phyloP scores from a whole-genome alignment of 192 early-diverging fungal genomes.

The Chytriomyces sp. region DNA sequence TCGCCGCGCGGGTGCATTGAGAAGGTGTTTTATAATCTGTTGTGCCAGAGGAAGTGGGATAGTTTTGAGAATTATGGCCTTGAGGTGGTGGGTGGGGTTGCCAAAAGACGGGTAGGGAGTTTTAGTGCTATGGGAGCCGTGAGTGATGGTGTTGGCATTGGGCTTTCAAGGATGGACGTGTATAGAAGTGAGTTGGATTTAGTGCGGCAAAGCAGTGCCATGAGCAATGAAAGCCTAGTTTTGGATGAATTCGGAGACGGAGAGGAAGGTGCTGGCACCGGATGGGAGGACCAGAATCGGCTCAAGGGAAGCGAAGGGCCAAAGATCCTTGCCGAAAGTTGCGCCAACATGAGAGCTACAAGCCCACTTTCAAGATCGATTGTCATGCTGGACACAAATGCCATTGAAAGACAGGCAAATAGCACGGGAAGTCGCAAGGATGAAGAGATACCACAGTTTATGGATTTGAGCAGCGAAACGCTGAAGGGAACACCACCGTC shows the following conservation, averaged over 20 bases:
- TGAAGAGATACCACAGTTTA: not conserved
- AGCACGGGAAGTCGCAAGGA: not conserved
- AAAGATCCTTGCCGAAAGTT: too few relatives aligned
- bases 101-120: slow-evolving; percentile 17
- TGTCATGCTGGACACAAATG: too few relatives aligned
- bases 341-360: not conserved
- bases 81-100: not conserved
- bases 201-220: not conserved
- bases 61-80: slow-evolving; percentile 55
- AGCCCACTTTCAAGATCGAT: not conserved
- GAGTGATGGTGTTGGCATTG: too few relatives aligned
- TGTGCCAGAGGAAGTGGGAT: slow-evolving; percentile 51
- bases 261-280: not conserved
- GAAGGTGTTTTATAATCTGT: slow-evolving; percentile 59
- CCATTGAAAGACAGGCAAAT: not conserved
- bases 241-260: not conserved
- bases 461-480: not conserved
- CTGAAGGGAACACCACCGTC: not conserved
- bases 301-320: too few relatives aligned
- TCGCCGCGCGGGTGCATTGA: slow-evolving; percentile 35
- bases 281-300: too few relatives aligned
- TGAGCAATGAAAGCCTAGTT: not conserved
- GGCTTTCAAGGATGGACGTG: slow-evolving; percentile 5
- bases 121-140: too few relatives aligned
- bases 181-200: slow-evolving; percentile 16